phyloP scores from a whole-genome alignment of 2,329 filamentous ascomycete species.

The Coniochaeta sp. region DNA sequence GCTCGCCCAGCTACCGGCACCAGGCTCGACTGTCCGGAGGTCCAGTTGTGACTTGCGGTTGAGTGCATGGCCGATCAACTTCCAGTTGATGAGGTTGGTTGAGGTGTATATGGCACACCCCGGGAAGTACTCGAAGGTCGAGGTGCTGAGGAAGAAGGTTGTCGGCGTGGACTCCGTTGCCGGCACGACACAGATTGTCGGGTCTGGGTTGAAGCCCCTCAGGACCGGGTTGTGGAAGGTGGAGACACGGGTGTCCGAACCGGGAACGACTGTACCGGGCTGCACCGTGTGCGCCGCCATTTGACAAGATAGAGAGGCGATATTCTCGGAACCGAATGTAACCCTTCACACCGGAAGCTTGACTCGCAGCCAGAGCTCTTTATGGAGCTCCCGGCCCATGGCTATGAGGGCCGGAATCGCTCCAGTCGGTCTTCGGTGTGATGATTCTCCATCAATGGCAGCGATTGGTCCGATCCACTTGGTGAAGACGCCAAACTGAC shows the following conservation, averaged over 20 bases:
- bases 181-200: conserved; percentile 35
- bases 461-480: neutral
- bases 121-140: conserved; percentile 55
- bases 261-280: neutral
- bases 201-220: conserved; percentile 55
- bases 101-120: conserved; percentile 54
- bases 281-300: neutral
- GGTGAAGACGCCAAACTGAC: neutral
- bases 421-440: neutral
- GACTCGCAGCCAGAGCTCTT: neutral
- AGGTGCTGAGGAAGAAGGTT: conserved; percentile 50
- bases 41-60: conserved; percentile 42
- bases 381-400: neutral
- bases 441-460: neutral
- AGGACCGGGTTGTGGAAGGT: conserved; percentile 45
- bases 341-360: neutral
- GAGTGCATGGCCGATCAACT: conserved; percentile 43
- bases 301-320: neutral
- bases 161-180: conserved; percentile 17
- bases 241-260: neutral
- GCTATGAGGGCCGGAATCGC: neutral
- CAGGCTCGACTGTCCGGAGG: conserved; percentile 42
- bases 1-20: conserved; percentile 39
- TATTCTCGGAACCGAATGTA: neutral
- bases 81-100: conserved; percentile 43